phyloP scores from a whole-genome alignment of 306 rosid species.

The Argentina anserina region DNA sequence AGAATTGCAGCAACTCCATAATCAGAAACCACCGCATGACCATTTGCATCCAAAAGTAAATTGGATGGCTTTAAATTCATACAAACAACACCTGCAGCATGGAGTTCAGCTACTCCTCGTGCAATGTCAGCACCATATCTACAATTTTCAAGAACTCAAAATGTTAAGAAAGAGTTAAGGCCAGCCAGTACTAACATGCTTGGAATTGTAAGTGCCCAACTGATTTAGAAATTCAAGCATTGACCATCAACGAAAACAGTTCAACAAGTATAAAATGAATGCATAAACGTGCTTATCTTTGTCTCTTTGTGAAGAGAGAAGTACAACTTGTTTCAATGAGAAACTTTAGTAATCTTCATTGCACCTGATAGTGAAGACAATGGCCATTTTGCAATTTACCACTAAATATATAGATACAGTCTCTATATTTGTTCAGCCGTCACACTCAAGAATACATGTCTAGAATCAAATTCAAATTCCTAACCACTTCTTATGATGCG shows the following conservation, averaged over 20 bases:
- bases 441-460: background rate
- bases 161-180: conserved; percentile 22
- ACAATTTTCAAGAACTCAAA: conserved; percentile 32
- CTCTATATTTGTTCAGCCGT: background rate
- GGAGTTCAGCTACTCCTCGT: conserved; percentile 97
- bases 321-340: background rate
- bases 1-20: conserved; percentile 93
- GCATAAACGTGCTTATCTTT: background rate
- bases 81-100: conserved; percentile 94
- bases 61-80: conserved; percentile 98
- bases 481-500: background rate
- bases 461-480: background rate
- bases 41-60: conserved; percentile 84
- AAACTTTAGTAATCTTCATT: background rate
- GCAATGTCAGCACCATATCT: conserved; percentile 98
- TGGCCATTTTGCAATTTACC: background rate
- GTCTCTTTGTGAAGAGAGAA: background rate
- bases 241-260: conserved; percentile 4
- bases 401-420: background rate
- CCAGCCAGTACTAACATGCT: conserved; percentile 8
- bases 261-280: background rate
- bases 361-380: background rate
- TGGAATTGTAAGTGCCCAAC: background rate
- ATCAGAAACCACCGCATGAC: conserved; percentile 92
- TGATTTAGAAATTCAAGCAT: background rate